Conservation (phyloP, 2,329 filamentous ascomycete species). For the Ophiostoma sp. region DNA sequence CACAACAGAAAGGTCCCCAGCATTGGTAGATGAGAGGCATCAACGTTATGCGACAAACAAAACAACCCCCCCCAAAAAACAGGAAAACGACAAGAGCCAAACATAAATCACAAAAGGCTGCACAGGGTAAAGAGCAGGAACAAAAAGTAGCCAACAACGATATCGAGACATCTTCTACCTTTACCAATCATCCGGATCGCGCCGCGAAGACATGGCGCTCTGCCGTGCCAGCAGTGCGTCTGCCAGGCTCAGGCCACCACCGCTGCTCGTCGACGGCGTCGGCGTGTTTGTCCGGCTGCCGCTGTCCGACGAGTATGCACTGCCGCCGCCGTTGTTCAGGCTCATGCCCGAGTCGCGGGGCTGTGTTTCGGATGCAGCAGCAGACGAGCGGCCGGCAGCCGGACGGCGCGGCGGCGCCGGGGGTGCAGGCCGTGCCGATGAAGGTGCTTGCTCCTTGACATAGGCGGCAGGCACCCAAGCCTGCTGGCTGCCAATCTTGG, state of each 20-base stretch:
- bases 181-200: constrained; percentile 67
- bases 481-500: constrained; percentile 65
- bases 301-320: constrained; percentile 39
- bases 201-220: constrained; percentile 66
- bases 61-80: constrained; percentile 6
- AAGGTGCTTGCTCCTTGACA: constrained; percentile 71
- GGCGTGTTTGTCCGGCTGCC: constrained; percentile 66
- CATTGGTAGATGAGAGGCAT: neutral
- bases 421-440: constrained; percentile 58
- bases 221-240: constrained; percentile 73
- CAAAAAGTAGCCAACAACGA: neutral
- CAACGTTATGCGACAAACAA: neutral
- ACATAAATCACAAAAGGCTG: neutral
- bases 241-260: constrained; percentile 66
- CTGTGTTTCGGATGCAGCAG: constrained; percentile 47
- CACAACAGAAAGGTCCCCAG: neutral
- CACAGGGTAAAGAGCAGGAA: neutral
- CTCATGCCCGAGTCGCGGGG: constrained; percentile 68
- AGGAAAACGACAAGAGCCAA: neutral
- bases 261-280: constrained; percentile 57
- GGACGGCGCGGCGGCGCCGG: constrained; percentile 73
- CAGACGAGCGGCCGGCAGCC: constrained; percentile 56
- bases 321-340: constrained; percentile 42
- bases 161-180: no score
- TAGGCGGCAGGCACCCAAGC: constrained; percentile 95